Evolutionary conservation across 2,329 filamentous ascomycete genomes (phyloP).

Genomic region (Paraconiothyrium brasiliense): DNA sequence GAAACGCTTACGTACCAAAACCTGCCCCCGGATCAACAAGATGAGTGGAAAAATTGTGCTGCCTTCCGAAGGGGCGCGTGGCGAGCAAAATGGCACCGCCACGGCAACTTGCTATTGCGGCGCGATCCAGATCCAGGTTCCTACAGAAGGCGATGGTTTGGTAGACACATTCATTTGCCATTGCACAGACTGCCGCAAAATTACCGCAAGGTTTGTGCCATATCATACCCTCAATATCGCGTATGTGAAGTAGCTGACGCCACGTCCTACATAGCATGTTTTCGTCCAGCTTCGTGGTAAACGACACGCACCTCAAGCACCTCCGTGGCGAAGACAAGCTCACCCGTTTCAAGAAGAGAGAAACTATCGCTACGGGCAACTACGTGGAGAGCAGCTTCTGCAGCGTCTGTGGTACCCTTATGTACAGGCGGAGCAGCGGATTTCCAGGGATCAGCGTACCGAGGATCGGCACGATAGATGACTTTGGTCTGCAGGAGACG

Average conservation of each 20-base stretch:
- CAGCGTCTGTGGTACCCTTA: slow-evolving; percentile 6
- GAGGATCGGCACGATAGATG: slow-evolving; percentile 68
- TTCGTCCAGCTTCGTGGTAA: slow-evolving; percentile 60
- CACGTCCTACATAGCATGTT: not conserved
- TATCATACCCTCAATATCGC: not conserved
- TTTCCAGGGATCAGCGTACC: slow-evolving; percentile 22
- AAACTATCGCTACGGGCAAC: slow-evolving; percentile 47
- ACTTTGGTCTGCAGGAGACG: slow-evolving; percentile 65
- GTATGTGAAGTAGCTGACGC: not conserved
- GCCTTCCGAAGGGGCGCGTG: slow-evolving; percentile 1
- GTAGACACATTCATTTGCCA: slow-evolving; percentile 7
- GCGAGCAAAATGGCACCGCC: not conserved
- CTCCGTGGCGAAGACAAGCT: slow-evolving; percentile 62
- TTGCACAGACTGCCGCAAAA: slow-evolving; percentile 54
- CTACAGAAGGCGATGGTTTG: not conserved
- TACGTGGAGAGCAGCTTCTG: slow-evolving; percentile 10
- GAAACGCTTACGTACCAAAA: no score
- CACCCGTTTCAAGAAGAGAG: slow-evolving; percentile 54
- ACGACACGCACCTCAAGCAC: slow-evolving; percentile 58
- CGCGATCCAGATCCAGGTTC: not conserved
- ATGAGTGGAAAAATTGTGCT: not conserved
- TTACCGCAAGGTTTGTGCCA: slow-evolving; percentile 52
- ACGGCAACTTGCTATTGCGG: slow-evolving; percentile 9
- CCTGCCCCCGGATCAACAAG: not conserved
- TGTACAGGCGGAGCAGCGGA: not conserved